These are phyloP conservation scores for Diplodia seriata DNA, from an alignment of 2,329 filamentous ascomycete genomes.

Conservation along the genomic window DNA sequence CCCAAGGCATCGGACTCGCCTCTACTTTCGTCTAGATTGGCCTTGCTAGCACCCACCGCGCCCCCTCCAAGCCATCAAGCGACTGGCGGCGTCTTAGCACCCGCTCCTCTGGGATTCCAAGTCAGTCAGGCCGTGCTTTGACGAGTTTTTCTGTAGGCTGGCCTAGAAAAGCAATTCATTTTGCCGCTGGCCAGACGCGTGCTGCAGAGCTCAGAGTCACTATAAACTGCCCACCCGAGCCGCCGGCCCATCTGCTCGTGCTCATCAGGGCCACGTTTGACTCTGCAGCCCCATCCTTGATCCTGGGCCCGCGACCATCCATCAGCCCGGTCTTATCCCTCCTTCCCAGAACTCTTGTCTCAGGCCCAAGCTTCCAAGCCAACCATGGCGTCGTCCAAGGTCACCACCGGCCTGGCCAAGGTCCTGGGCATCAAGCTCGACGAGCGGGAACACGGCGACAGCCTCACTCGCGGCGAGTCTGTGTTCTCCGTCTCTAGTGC, in stretches of 20 bases:
- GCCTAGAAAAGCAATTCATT: slow-evolving; percentile 22
- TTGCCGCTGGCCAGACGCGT: slow-evolving; percentile 8
- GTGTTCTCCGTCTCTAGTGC: slow-evolving; percentile 74
- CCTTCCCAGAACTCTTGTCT: slow-evolving; percentile 6
- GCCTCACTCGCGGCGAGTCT: slow-evolving; percentile 78
- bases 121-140: slow-evolving; percentile 8
- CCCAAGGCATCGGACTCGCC: slow-evolving; percentile 5
- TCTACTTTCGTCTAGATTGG: slow-evolving; percentile 24
- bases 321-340: slow-evolving; percentile 18
- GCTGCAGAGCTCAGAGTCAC: slow-evolving; percentile 7
- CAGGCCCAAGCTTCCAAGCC: slow-evolving; percentile 19
- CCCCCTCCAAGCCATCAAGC: slow-evolving; percentile 17
- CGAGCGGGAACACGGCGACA: slow-evolving; percentile 68
- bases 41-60: not conserved
- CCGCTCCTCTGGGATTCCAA: slow-evolving; percentile 10
- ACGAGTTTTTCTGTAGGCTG: slow-evolving; percentile 11
- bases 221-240: slow-evolving; percentile 25
- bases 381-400: slow-evolving; percentile 53
- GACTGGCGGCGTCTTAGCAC: slow-evolving; percentile 19
- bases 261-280: slow-evolving; percentile 16
- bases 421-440: slow-evolving; percentile 82
- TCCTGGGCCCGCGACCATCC: slow-evolving; percentile 6
- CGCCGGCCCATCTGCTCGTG: slow-evolving; percentile 19
- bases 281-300: slow-evolving; percentile 23
- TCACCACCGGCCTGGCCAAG: slow-evolving; percentile 79